phyloP scores from a whole-genome alignment of 768 basidiomycete genomes.

The Mycena leptocephala region DNA sequence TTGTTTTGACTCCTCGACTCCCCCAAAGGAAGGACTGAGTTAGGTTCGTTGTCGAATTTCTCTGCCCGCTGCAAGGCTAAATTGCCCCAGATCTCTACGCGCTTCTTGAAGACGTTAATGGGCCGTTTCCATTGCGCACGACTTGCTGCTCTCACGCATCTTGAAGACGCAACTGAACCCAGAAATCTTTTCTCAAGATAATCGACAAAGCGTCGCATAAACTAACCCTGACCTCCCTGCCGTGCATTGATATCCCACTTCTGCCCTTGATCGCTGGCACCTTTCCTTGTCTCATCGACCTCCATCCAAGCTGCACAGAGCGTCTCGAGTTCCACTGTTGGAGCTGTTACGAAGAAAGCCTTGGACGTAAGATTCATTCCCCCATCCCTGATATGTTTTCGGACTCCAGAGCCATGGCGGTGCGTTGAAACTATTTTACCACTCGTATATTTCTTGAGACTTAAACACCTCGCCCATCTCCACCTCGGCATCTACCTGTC shows the following conservation, averaged over 20 bases:
- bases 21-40: conserved; percentile 52
- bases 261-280: conserved; percentile 62
- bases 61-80: conserved; percentile 36
- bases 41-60: conserved; percentile 54
- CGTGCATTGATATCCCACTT: conserved; percentile 68
- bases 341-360: conserved; percentile 76
- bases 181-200: conserved; percentile 53
- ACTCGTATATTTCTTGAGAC: too few relatives aligned
- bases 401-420: conserved; percentile 63
- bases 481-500: conserved; percentile 79
- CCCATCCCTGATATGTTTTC: conserved; percentile 71
- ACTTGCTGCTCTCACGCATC: conserved; percentile 51
- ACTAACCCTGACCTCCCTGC: conserved; percentile 68
- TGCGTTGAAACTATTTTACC: conserved; percentile 53
- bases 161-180: conserved; percentile 59
- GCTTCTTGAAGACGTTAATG: conserved; percentile 49
- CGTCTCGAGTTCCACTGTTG: conserved; percentile 72
- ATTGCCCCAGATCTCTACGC: conserved; percentile 48
- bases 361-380: conserved; percentile 70
- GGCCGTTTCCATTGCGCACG: conserved; percentile 38
- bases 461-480: conserved; percentile 64
- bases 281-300: conserved; percentile 63
- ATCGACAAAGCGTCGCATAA: conserved; percentile 52
- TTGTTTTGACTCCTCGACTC: conserved; percentile 44
- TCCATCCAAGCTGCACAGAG: conserved; percentile 75